Percentiles rank a stretch among this genome's conserved stretches.
Conservation (phyloP, 352 stramenopile species). For the Thraustochytrium striatum region DNA sequence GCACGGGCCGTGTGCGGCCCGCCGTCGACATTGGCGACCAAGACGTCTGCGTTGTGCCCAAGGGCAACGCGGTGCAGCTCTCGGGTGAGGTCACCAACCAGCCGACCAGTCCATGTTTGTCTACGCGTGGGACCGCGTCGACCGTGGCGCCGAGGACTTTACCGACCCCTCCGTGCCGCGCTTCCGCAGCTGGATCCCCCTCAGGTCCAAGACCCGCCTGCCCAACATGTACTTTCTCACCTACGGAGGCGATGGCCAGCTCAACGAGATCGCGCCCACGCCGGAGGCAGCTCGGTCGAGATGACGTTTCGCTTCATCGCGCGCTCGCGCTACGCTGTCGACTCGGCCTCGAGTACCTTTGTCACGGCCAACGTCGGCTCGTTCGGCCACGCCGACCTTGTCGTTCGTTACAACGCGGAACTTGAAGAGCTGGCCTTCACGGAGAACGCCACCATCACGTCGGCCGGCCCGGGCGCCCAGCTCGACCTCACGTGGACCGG, state of each 20-base stretch:
- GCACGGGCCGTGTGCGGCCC: not conserved
- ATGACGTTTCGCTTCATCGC: not conserved
- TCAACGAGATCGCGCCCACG: no score
- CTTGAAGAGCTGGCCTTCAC: no score
- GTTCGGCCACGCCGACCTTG: not conserved
- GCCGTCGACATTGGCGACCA: not conserved
- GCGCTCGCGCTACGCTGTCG: not conserved
- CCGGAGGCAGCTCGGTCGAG: not conserved
- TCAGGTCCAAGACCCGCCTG: conserved; percentile 8
- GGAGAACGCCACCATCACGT: no score
- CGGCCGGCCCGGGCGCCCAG: no score
- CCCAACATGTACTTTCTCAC: conserved; percentile 25
- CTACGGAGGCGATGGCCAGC: no score
- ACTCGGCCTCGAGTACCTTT: not conserved
- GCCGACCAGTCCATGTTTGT: not conserved
- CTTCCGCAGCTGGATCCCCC: conserved; percentile 34
- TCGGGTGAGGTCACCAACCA: not conserved
- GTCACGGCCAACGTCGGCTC: no score
- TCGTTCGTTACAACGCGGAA: not conserved
- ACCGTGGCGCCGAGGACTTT: conserved; percentile 5
- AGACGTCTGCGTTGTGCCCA: conserved; percentile 1
- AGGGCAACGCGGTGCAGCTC: conserved; percentile 34
- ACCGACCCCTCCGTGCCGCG: not conserved
- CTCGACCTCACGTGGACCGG: no score
- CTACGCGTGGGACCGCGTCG: conserved; percentile 41